Evolutionary conservation across 768 basidiomycete genomes (phyloP), one percentile per base, ranked within the genome.

Genomic region (Xerocomellus chrysenteron): DNA sequence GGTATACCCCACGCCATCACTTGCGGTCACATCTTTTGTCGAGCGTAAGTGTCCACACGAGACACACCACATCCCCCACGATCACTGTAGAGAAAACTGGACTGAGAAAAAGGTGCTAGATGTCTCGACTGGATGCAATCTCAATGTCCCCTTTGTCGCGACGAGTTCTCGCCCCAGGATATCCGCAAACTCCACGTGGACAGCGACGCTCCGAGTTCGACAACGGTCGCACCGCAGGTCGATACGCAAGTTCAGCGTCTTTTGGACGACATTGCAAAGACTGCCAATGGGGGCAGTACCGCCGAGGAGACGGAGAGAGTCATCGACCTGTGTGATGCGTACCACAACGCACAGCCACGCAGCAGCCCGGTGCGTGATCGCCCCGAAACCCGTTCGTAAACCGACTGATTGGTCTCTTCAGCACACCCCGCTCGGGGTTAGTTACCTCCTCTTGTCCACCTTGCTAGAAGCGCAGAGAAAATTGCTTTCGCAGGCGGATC

Each of bases 11-110:
- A 58, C 30, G 50, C 47, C 37, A 53, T 63, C 33, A 2, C 40
- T 3, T 63, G 57, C 13, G 61, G 61, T 14, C 61, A 63, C 36
- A 51, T 52, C 32, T 63, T 63, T 56, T 63, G 61, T 47, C 43
- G 40, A 17, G 6, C 32, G 61, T 63, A 21, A 53, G 62, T 52
- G 11, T 50, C 36, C 13, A 16, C 1, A 14, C 30, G 32, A 19
- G 12, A 48, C 6, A 32, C 45, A 33, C 24, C 16, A 8, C 37
- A 33, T 47, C n/a, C 6, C 36, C 12, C 26, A 24, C 40, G 36
- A n/a, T 4, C 7, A 35, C 28, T 7, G n/a, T 10, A 12, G 1
- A 17, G 7, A 8, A 17, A 19, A 9, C 13, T 6, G 14, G n/a
- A 16, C 40, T 52, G 12, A 47, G 30, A 36, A 39, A 39, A 11